These are phyloP conservation scores for Mortierella sp. DNA, from an alignment of 371 early-diverging fungal genomes.

Conservation along the genomic window DNA sequence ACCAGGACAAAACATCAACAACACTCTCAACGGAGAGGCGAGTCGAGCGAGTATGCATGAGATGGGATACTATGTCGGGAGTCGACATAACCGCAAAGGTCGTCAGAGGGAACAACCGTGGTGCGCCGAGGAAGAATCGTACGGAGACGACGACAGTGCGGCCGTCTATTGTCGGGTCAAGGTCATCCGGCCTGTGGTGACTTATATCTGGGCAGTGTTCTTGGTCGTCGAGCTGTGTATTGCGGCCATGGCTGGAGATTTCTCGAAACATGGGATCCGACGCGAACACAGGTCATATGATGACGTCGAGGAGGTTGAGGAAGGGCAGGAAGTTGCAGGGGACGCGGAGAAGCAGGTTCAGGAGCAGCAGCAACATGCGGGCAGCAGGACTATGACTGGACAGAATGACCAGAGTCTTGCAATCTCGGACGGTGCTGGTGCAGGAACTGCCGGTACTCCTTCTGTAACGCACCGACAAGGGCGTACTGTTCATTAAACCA, in stretches of 20 bases:
- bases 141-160: slow-evolving; percentile 42
- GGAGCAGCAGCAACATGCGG: too few species aligned
- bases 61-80: neutral
- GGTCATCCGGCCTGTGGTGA: slow-evolving; percentile 25
- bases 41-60: neutral
- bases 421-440: neutral
- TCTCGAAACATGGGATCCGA: slow-evolving; percentile 10
- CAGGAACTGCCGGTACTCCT: neutral
- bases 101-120: slow-evolving; percentile 5
- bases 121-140: slow-evolving; percentile 38
- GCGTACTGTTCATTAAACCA: neutral
- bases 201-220: slow-evolving; percentile 34
- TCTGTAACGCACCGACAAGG: neutral
- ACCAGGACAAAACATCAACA: neutral
- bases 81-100: neutral
- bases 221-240: slow-evolving; percentile 30
- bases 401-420: neutral
- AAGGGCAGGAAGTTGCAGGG: neutral
- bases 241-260: slow-evolving; percentile 31
- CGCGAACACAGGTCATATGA: neutral
- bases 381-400: too few species aligned
- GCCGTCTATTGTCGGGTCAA: slow-evolving; percentile 36
- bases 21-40: neutral
- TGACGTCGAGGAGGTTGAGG: neutral
- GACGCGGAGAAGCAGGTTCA: neutral